Percentiles rank a stretch among this genome's conserved stretches.
Evolutionary conservation across 257 asterid species (phyloP).

Genomic region (Solanum appendiculatum): DNA sequence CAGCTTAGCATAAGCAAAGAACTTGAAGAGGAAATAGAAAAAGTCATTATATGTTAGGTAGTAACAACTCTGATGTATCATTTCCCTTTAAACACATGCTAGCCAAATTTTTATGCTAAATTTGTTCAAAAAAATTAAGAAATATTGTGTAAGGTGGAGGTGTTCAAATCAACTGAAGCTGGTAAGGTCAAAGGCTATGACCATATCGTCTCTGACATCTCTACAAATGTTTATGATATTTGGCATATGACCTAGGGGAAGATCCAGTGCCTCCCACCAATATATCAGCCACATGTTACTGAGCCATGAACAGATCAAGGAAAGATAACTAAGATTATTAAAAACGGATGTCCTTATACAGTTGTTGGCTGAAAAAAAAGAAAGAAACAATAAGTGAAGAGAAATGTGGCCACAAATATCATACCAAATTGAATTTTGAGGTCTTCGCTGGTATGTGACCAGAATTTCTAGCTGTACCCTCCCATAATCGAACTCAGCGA

Average conservation of each 20-base stretch:
- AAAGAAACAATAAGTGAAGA: background rate
- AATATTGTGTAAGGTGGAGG: background rate
- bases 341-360: slow-evolving; percentile 26
- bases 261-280: slow-evolving; percentile 69
- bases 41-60: background rate
- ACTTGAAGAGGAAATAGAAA: background rate
- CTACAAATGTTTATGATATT: background rate
- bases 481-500: background rate
- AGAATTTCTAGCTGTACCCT: background rate
- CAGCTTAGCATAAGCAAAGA: background rate
- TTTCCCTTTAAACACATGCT: background rate
- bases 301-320: slow-evolving; percentile 62
- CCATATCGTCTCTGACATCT: background rate
- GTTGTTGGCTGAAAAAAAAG: background rate
- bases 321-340: slow-evolving; percentile 58
- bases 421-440: background rate
- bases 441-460: background rate
- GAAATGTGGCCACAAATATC: background rate
- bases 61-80: background rate
- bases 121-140: background rate
- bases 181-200: background rate
- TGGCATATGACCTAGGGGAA: slow-evolving; percentile 50
- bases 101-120: background rate
- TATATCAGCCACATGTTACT: slow-evolving; percentile 74
- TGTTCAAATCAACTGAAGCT: background rate